Conservation (phyloP, 1,284 basidiomycete species). For the Anthracocystis setariae region DNA sequence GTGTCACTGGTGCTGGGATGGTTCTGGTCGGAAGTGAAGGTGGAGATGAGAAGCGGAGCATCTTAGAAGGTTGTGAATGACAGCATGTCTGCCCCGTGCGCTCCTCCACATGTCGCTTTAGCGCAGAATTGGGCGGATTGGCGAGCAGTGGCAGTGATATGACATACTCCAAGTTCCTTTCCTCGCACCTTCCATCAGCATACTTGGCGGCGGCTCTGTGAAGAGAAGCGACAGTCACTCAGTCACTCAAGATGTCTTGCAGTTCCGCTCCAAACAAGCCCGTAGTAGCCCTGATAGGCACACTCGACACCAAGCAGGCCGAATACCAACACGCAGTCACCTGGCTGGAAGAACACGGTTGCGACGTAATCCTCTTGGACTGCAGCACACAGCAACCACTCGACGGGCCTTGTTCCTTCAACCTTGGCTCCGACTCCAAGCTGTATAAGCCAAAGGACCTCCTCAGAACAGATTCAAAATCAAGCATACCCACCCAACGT, state of each 20-base stretch:
- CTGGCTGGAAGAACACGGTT: conserved; percentile 25
- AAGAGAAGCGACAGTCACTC: too few relatives aligned
- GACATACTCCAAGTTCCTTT: too few relatives aligned
- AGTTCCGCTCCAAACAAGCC: conserved; percentile 8
- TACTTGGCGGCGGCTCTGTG: neutral
- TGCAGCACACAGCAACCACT: conserved; percentile 19
- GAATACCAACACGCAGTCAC: conserved; percentile 36
- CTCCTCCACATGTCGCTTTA: conserved; percentile 12
- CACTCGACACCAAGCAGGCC: conserved; percentile 41
- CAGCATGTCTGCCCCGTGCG: conserved; percentile 5
- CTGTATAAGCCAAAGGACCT: conserved; percentile 16
- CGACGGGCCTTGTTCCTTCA: conserved; percentile 14
- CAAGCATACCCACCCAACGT: conserved; percentile 5
- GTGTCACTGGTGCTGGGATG: neutral
- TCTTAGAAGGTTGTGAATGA: neutral
- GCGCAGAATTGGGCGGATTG: too few relatives aligned
- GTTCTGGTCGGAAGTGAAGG: neutral
- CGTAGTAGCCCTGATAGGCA: conserved; percentile 36
- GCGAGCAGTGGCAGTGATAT: too few relatives aligned
- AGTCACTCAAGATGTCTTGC: neutral
- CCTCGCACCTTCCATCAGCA: too few relatives aligned
- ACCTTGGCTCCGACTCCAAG: conserved; percentile 8
- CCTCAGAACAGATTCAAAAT: neutral
- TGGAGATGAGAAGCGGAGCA: neutral
- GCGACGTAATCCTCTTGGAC: conserved; percentile 26